Evolutionary conservation across 106 monocot genomes (phyloP).

Genomic region (Alisma plantagoaquatica): DNA sequence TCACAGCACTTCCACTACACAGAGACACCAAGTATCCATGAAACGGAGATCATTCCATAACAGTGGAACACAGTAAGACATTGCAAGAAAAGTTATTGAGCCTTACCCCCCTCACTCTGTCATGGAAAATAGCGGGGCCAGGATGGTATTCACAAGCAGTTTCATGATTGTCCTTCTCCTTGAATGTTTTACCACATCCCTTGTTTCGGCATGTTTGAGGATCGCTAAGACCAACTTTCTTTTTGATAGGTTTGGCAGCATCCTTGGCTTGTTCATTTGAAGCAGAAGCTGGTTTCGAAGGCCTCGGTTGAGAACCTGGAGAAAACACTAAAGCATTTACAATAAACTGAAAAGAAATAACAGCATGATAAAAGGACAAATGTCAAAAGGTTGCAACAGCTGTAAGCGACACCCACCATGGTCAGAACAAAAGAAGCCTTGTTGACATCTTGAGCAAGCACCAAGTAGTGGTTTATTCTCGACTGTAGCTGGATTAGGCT

Average conservation of each 20-base stretch:
- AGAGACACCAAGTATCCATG: too few species aligned
- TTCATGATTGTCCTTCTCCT: constrained; percentile 96
- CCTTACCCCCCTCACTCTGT: constrained; percentile 87
- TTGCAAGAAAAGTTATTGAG: not conserved
- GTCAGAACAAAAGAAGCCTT: constrained; percentile 98
- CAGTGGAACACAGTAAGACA: not conserved
- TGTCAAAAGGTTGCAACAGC: not conserved
- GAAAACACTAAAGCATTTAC: not conserved
- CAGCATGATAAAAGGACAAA: not conserved
- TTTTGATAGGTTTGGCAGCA: constrained; percentile 33
- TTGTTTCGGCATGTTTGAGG: constrained; percentile 72
- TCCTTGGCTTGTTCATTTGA: constrained; percentile 5
- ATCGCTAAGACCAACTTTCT: constrained; percentile 57
- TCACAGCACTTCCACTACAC: constrained; percentile 99
- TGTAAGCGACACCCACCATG: constrained; percentile 64
- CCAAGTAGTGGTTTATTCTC: constrained; percentile 12
- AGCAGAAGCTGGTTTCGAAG: constrained; percentile 25
- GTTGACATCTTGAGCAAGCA: constrained; percentile 77
- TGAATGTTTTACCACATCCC: constrained; percentile 90
- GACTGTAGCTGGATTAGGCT: constrained; percentile 15
- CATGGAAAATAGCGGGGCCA: constrained; percentile 86
- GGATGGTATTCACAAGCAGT: constrained; percentile 85
- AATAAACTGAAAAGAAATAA: not conserved
- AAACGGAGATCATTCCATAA: not conserved
- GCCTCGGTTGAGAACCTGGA: constrained; percentile 56